Base-by-base conservation (phyloP, 73 alveolate genomes). In the Paramecium pentaurelia region DNA sequence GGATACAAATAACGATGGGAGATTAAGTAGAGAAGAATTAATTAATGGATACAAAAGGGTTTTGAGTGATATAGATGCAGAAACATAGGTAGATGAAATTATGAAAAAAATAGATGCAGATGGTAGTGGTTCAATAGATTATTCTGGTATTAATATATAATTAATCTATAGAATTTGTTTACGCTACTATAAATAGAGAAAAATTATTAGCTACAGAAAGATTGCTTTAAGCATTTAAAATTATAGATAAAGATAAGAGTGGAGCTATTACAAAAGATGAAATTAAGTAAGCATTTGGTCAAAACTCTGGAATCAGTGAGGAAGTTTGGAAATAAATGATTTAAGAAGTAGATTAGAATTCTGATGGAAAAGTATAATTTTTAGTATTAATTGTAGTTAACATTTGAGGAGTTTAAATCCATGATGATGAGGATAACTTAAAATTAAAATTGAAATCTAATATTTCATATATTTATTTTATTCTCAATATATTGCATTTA, bases 211-310 rank as follows among this genome's bases (percentile, higher is more conserved):
- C 98, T 0, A 86, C 91, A 42, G 98, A 95, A 38, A 94, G 95
- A 58, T 84, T 97, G 42, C 70, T 68, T 12, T 95, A 95, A 12
- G 99, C 98, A 8, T 96, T 96, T 94, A 95, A 92, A 75, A 32
- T 95, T 51, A 95, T 96, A 60, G 99, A 96, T 60, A 86, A 85
- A 54, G 96, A 96, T 95, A 94, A 94, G 27, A 77, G 95, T 51
- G 98, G 98, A 1, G 40, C 93, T 70, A 96, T 96, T 38, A 77
- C 96, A 8, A 58, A 60, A 8, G 96, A 93, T 27, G 98, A 96
- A 86, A 85, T 96, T 20, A 96, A 89, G 49, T 86, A 45, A 3
- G 94, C 94, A 28, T 93, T 96, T 86, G 71, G 94, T 42, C 36
- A 68, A 47, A 77, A 89, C 32, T 38, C 88, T 58, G 94, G 94